These are phyloP conservation scores for Copromyces sp. DNA, from an alignment of 495 filamentous ascomycete species.

Conservation along the genomic window DNA sequence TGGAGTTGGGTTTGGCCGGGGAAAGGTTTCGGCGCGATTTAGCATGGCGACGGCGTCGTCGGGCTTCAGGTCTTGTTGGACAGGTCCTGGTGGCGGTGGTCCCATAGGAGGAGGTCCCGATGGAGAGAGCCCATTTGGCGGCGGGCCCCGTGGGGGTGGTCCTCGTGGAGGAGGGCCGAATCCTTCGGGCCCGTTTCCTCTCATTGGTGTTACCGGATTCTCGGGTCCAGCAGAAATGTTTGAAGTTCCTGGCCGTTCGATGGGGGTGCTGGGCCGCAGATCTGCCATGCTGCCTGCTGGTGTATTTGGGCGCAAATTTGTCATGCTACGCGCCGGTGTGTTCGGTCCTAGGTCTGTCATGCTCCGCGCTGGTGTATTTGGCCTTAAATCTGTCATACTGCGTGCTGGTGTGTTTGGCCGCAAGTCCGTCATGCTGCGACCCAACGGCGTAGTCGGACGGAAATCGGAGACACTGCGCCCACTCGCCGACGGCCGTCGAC, in stretches of 20 bases:
- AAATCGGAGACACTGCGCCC: slow-evolving; percentile 7
- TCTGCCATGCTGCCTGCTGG: not conserved
- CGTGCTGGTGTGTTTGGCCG: not conserved
- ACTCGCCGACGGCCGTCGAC: slow-evolving; percentile 18
- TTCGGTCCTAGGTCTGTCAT: not conserved
- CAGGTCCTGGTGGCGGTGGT: not conserved
- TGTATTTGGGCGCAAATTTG: not conserved
- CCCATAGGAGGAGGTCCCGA: not conserved
- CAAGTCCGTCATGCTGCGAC: not conserved
- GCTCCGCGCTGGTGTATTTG: not conserved
- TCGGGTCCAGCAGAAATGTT: slow-evolving; percentile 30
- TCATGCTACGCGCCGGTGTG: not conserved
- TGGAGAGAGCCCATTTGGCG: not conserved
- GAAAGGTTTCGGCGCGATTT: slow-evolving; percentile 47
- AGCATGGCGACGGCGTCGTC: slow-evolving; percentile 27
- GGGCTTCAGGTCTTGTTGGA: slow-evolving; percentile 21
- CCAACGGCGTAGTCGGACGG: not conserved
- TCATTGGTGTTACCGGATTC: slow-evolving; percentile 26
- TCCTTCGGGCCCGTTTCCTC: slow-evolving; percentile 41
- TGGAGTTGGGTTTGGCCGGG: slow-evolving; percentile 26
- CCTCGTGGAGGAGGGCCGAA: slow-evolving; percentile 30
- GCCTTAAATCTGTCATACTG: not conserved
- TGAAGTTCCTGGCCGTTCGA: slow-evolving; percentile 30
- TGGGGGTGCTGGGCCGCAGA: slow-evolving; percentile 15
- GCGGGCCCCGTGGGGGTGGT: not conserved